These are phyloP conservation scores for Actinomucor elegans DNA, from an alignment of 371 early-diverging fungal genomes.

Conservation along the genomic window DNA sequence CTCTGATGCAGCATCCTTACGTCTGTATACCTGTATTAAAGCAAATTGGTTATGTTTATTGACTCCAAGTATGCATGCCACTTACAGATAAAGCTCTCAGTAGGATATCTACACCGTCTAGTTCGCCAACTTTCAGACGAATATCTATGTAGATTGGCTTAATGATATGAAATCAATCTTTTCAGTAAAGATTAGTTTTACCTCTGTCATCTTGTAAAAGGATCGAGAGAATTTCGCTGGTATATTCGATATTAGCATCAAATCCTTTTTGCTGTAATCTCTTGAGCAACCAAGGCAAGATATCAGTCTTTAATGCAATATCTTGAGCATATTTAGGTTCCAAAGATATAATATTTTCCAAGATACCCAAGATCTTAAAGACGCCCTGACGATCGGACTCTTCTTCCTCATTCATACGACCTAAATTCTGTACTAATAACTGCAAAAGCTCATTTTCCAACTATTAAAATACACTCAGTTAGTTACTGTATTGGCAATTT, in stretches of 20 bases:
- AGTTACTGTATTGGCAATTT: too few species aligned
- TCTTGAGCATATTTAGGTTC: constrained; percentile 67
- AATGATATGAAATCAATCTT: too few species aligned
- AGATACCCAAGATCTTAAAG: constrained; percentile 79
- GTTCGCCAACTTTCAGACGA: constrained; percentile 59
- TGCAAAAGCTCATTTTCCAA: constrained; percentile 73
- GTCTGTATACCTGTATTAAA: constrained; percentile 50
- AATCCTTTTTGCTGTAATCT: constrained; percentile 61
- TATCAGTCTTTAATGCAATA: constrained; percentile 61
- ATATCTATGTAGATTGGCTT: constrained; percentile 50
- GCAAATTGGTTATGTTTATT: background rate
- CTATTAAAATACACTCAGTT: constrained; percentile 24
- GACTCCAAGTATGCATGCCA: too few species aligned
- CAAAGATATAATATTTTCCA: constrained; percentile 83
- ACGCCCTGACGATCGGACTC: constrained; percentile 85
- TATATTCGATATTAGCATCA: constrained; percentile 83
- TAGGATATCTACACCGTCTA: constrained; percentile 75
- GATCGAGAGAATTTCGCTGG: constrained; percentile 84
- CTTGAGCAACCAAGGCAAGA: constrained; percentile 74
- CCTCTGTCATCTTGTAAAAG: constrained; percentile 74
- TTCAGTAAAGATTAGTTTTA: constrained; percentile 25
- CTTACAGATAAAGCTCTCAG: constrained; percentile 63
- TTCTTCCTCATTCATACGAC: constrained; percentile 76
- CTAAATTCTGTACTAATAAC: constrained; percentile 77
- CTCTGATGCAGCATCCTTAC: constrained; percentile 77